Conservation (phyloP, 2,329 filamentous ascomycete species). For the Albophoma yamanashiensis region DNA sequence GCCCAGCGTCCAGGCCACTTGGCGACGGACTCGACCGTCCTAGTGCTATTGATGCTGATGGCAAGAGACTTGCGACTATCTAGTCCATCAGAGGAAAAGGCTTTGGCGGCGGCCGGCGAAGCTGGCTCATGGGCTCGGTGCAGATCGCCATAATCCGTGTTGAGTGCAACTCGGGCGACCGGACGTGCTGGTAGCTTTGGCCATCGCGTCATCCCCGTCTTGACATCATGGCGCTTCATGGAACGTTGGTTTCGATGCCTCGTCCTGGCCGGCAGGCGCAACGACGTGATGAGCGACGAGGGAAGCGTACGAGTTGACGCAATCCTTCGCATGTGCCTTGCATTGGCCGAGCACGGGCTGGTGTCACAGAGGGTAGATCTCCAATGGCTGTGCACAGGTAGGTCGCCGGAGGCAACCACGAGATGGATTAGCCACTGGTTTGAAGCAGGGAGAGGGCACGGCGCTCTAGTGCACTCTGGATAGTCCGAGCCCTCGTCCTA, state of each 20-base stretch:
- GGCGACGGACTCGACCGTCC: neutral
- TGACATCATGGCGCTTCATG: neutral
- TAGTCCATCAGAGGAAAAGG: neutral
- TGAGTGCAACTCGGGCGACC: neutral
- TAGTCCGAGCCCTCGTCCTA: constrained; percentile 13
- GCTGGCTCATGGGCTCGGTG: neutral
- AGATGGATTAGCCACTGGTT: neutral
- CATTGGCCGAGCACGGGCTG: constrained; percentile 6
- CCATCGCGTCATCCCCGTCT: neutral
- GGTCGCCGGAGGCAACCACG: constrained; percentile 3
- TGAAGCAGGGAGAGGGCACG: constrained; percentile 3
- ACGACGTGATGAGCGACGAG: neutral
- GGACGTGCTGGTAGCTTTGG: neutral
- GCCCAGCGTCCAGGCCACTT: neutral
- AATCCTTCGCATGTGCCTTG: constrained; percentile 9
- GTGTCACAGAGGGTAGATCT: constrained; percentile 3
- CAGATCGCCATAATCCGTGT: constrained; percentile 2
- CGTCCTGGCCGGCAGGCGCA: neutral
- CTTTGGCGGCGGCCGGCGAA: neutral
- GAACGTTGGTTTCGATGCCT: neutral
- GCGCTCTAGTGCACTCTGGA: constrained; percentile 12
- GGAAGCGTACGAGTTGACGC: constrained; percentile 3
- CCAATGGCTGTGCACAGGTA: constrained; percentile 7
- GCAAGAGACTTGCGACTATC: neutral
- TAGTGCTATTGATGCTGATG: neutral